Conservation (phyloP, 78 protist species). For the Trichosphaerium sp. region DNA sequence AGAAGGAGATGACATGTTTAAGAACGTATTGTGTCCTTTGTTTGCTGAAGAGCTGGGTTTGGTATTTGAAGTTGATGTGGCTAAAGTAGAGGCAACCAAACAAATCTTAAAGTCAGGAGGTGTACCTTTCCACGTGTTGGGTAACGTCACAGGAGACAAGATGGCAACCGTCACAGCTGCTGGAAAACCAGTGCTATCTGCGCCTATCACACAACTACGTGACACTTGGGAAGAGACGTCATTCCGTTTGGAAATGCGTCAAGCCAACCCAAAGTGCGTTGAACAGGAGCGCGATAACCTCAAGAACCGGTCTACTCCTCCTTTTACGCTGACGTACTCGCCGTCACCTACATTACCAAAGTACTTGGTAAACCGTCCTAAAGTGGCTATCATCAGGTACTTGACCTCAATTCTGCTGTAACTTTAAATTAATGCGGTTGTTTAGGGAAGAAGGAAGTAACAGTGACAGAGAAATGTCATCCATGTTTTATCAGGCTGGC, state of each 20-base stretch:
- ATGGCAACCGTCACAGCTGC: background rate
- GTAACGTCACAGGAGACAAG: constrained; percentile 4
- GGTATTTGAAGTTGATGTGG: constrained; percentile 11
- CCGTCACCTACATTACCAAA: background rate
- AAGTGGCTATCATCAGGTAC: constrained; percentile 72
- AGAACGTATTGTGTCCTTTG: constrained; percentile 11
- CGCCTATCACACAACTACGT: background rate
- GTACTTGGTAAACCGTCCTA: constrained; percentile 7
- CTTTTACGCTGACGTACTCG: constrained; percentile 9
- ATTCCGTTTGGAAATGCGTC: constrained; percentile 54
- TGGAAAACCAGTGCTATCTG: background rate
- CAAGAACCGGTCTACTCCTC: background rate
- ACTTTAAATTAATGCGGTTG: too few relatives aligned
- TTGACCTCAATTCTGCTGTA: too few relatives aligned
- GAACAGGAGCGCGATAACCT: constrained; percentile 4
- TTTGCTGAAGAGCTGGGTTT: constrained; percentile 81
- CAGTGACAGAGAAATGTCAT: constrained; percentile 86
- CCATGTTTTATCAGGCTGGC: constrained; percentile 69
- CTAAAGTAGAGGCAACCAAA: background rate
- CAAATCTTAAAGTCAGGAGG: background rate
- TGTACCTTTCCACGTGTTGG: constrained; percentile 14
- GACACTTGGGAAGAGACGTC: constrained; percentile 69
- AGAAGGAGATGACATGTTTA: background rate
- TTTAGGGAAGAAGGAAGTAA: constrained; percentile 86
- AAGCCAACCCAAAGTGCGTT: constrained; percentile 59